Evolutionary conservation across 345 rosid genomes (phyloP).

Genomic region (Linum usitatissimum): DNA sequence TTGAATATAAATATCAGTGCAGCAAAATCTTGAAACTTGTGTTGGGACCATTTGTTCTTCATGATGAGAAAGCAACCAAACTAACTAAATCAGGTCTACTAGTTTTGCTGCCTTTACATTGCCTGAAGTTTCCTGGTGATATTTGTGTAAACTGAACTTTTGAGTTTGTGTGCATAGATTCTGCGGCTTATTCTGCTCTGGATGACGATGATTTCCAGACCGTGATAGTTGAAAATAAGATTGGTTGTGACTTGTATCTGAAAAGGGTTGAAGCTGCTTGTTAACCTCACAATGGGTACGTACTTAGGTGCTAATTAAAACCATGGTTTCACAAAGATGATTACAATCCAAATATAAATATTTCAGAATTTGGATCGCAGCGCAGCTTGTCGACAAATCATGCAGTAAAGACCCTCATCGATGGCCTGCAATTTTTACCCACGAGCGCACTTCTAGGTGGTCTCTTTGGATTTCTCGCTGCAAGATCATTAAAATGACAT

Average conservation of each 20-base stretch:
- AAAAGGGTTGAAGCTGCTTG: constrained; percentile 72
- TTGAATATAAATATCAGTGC: constrained; percentile 82
- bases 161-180: constrained; percentile 30
- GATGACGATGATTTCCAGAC: constrained; percentile 95
- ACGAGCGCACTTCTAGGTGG: too few species aligned
- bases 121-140: background rate
- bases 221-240: constrained; percentile 69
- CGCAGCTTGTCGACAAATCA: too few species aligned
- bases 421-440: too few species aligned
- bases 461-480: too few species aligned
- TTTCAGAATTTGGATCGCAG: too few species aligned
- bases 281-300: too few species aligned
- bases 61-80: constrained; percentile 76
- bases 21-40: constrained; percentile 69
- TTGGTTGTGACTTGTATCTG: constrained; percentile 72
- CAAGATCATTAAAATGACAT: too few species aligned
- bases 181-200: constrained; percentile 64
- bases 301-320: too few species aligned
- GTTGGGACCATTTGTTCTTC: constrained; percentile 67
- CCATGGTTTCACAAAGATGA: too few species aligned
- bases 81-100: constrained; percentile 54
- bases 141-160: background rate
- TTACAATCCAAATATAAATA: too few species aligned
- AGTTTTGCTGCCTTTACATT: constrained; percentile 9
- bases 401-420: too few species aligned